Conservation (phyloP, 306 rosid genomes). For the Quercus gilva region DNA sequence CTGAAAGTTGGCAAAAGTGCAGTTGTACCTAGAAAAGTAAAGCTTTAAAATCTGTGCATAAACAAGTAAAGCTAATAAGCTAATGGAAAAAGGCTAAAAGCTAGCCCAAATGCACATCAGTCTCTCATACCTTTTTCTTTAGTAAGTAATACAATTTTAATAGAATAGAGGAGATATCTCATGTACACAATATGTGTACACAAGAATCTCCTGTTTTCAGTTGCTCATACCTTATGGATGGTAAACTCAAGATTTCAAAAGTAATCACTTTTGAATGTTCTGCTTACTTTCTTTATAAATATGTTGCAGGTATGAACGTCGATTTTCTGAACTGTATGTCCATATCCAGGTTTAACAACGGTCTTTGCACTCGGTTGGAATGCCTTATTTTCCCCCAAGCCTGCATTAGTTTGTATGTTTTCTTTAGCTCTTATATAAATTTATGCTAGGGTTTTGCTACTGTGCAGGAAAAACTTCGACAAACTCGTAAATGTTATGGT, state of each 20-base stretch:
- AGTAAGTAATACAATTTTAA: too few species aligned
- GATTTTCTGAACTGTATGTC: slow-evolving; percentile 70
- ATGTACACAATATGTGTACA: too few species aligned
- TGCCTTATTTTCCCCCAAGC: not conserved
- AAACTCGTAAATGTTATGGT: slow-evolving; percentile 76
- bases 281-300: not conserved
- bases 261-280: not conserved
- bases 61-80: too few species aligned
- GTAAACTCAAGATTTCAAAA: not conserved
- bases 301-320: slow-evolving; percentile 63
- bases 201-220: not conserved
- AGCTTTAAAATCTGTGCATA: too few species aligned
- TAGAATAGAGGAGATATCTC: too few species aligned
- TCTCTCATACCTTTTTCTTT: not conserved
- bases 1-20: too few species aligned
- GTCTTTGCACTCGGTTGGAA: slow-evolving; percentile 2
- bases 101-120: not conserved
- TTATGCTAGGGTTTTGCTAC: slow-evolving; percentile 8
- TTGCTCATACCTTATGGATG: not conserved
- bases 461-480: slow-evolving; percentile 70
- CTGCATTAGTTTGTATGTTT: not conserved
- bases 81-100: too few species aligned
- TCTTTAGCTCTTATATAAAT: slow-evolving; percentile 9
- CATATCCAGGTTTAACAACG: slow-evolving; percentile 62
- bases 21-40: too few species aligned